Conservation (phyloP, 495 filamentous ascomycete genomes). For the Aspergillus wentii region DNA sequence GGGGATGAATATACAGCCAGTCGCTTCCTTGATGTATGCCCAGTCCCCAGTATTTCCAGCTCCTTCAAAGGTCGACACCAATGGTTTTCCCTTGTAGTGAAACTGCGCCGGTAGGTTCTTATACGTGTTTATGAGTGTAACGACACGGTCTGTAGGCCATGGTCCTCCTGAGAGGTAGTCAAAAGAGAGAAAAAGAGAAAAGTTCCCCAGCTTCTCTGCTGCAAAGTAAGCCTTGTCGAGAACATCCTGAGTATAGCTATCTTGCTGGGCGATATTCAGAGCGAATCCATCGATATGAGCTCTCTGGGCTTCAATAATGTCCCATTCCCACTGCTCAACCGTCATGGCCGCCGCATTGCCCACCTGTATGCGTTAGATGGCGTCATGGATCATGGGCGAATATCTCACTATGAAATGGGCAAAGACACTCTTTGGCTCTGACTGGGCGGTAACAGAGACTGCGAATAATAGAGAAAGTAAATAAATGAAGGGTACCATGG, state of each 20-base stretch:
- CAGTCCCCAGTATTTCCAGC: slow-evolving; percentile 52
- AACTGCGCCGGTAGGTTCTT: slow-evolving; percentile 47
- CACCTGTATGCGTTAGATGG: slow-evolving; percentile 12
- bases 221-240: slow-evolving; percentile 50
- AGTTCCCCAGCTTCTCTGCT: slow-evolving; percentile 45
- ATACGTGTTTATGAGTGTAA: slow-evolving; percentile 53
- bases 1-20: slow-evolving; percentile 54
- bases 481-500: slow-evolving; percentile 1
- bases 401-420: slow-evolving; percentile 31
- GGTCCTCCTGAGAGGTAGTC: slow-evolving; percentile 52
- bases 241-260: slow-evolving; percentile 45
- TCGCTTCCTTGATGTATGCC: slow-evolving; percentile 47
- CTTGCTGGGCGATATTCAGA: slow-evolving; percentile 57
- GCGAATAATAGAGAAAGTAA: slow-evolving; percentile 4
- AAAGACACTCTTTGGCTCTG: slow-evolving; percentile 24
- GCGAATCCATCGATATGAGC: slow-evolving; percentile 70
- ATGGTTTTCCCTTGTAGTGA: slow-evolving; percentile 48
- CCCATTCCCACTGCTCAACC: slow-evolving; percentile 48
- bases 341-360: slow-evolving; percentile 27
- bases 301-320: slow-evolving; percentile 55
- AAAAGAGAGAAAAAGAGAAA: slow-evolving; percentile 67
- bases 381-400: neutral
- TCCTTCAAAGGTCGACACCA: slow-evolving; percentile 74
- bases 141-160: slow-evolving; percentile 54
- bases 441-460: slow-evolving; percentile 6